phyloP scores from a whole-genome alignment of 202 grass and related monocot genomes.

The Hordeum pubiflorum region DNA sequence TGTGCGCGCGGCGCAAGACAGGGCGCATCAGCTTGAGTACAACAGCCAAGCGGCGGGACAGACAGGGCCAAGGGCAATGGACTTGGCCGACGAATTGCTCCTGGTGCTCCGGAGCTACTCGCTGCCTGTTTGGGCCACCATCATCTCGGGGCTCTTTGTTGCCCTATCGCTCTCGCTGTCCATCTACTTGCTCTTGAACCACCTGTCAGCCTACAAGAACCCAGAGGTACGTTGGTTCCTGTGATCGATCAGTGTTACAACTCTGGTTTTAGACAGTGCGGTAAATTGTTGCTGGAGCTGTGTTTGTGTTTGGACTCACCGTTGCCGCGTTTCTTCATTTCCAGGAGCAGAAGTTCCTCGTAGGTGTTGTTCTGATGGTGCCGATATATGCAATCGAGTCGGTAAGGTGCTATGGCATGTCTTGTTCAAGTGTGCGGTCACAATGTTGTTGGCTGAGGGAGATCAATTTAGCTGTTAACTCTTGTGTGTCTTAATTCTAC shows the following conservation, averaged over 20 bases:
- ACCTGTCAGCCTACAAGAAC: constrained; percentile 80
- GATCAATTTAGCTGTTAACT: not conserved
- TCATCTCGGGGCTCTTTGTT: constrained; percentile 47
- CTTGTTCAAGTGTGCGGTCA: not conserved
- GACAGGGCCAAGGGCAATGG: constrained; percentile 8
- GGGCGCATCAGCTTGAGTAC: not conserved
- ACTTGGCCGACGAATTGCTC: constrained; percentile 34
- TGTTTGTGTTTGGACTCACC: not conserved
- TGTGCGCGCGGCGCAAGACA: not conserved
- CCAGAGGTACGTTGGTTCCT: constrained; percentile 36
- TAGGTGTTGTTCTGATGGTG: constrained; percentile 82
- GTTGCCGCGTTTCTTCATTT: not conserved
- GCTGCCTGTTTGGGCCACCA: constrained; percentile 45
- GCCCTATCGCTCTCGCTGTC: constrained; percentile 45
- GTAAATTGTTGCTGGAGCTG: not conserved
- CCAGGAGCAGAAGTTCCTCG: constrained; percentile 90
- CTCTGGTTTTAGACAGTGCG: not conserved
- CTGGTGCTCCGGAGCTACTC: constrained; percentile 23
- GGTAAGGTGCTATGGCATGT: constrained; percentile 41
- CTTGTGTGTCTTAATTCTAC: not conserved
- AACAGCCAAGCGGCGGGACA: not conserved
- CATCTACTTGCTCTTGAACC: constrained; percentile 62
- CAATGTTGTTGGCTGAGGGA: not conserved
- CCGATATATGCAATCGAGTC: constrained; percentile 80
- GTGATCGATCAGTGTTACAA: fast-evolving